Evolutionary conservation across 208 protist genomes (phyloP).

Genomic region (Trypanosoma cruzi): DNA sequence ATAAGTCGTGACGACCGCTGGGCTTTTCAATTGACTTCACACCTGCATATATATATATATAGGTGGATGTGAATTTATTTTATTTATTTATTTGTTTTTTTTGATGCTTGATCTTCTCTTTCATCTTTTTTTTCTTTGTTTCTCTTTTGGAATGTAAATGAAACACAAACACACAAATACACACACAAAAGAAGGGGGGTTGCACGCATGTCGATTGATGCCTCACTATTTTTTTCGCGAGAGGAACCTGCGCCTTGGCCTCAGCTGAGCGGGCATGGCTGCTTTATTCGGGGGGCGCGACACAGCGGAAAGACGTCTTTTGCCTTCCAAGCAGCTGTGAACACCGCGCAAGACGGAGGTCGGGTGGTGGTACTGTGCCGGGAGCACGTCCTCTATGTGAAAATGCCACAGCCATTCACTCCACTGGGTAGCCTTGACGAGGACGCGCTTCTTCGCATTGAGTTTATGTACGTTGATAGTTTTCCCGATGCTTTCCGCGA

Average conservation of each 20-base stretch:
- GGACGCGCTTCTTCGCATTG: constrained; percentile 42
- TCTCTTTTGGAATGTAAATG: too few species aligned
- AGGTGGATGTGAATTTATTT: too few species aligned
- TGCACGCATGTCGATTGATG: not conserved
- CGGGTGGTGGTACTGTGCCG: constrained; percentile 53
- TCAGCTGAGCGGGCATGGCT: constrained; percentile 42
- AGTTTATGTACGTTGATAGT: constrained; percentile 57
- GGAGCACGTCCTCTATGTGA: constrained; percentile 46
- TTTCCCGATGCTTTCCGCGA: constrained; percentile 38
- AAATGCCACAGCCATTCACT: constrained; percentile 66
- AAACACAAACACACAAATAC: too few species aligned
- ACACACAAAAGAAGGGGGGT: too few species aligned
- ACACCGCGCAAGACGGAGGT: constrained; percentile 32
- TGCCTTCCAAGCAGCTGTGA: constrained; percentile 69
- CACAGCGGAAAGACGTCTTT: constrained; percentile 62
- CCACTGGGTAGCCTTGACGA: constrained; percentile 39
- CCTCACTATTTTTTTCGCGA: constrained; percentile 6
- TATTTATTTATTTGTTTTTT: not conserved
- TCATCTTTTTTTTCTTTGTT: not conserved
- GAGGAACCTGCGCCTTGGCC: not conserved
- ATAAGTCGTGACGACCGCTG: too few species aligned
- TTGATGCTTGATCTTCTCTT: too few species aligned
- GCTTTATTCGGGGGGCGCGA: constrained; percentile 50
- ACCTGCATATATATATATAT: too few species aligned
- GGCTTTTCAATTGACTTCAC: too few species aligned